These are phyloP conservation scores for Rhizopus sp. DNA, from an alignment of 371 early-diverging fungal species.

Conservation along the genomic window DNA sequence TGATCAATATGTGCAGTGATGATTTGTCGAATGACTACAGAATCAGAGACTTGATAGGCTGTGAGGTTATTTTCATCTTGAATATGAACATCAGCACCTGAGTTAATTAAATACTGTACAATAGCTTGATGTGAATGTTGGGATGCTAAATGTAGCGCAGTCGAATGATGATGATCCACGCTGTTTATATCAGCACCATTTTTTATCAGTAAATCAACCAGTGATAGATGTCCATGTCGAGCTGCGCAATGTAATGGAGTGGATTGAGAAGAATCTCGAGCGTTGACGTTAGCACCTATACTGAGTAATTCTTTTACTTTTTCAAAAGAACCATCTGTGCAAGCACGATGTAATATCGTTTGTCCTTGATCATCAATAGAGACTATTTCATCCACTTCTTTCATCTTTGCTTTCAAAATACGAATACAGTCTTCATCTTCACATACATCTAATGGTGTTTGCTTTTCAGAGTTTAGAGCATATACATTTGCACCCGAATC, in stretches of 20 bases:
- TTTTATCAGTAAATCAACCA: constrained; percentile 65
- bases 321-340: constrained; percentile 29
- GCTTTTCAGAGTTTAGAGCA: constrained; percentile 53
- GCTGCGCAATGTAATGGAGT: constrained; percentile 87
- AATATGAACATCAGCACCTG: constrained; percentile 64
- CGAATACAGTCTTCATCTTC: constrained; percentile 34
- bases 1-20: constrained; percentile 45
- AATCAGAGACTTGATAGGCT: constrained; percentile 56
- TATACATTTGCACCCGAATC: constrained; percentile 57
- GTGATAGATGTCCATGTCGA: constrained; percentile 60
- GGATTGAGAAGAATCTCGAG: constrained; percentile 63
- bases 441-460: constrained; percentile 55
- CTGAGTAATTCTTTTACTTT: constrained; percentile 28
- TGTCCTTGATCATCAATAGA: constrained; percentile 31
- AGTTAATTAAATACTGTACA: constrained; percentile 62
- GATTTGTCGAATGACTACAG: constrained; percentile 25
- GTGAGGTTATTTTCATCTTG: constrained; percentile 55
- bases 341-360: constrained; percentile 41
- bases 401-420: constrained; percentile 33
- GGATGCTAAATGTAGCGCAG: constrained; percentile 56
- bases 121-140: constrained; percentile 54
- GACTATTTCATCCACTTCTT: constrained; percentile 36
- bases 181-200: constrained; percentile 74
- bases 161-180: constrained; percentile 49
- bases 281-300: constrained; percentile 79